These are phyloP conservation scores for Stephania cephalantha DNA, from an alignment of 164 flowering plant genomes.

Conservation along the genomic window DNA sequence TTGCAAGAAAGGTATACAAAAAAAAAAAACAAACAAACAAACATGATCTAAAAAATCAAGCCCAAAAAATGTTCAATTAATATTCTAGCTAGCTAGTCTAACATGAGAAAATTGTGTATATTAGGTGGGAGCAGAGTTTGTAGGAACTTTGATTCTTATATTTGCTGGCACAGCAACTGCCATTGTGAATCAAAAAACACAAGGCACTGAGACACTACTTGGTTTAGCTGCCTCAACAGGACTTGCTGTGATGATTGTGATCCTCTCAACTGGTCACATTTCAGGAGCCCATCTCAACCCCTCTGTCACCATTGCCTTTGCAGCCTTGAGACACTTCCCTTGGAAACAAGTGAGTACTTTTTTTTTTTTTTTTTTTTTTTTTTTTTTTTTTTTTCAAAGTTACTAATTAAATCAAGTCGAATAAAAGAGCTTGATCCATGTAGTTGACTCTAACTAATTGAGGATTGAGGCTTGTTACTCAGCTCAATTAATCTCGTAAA, in stretches of 20 bases:
- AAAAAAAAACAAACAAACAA: too few species aligned
- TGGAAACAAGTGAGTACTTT: constrained; percentile 47
- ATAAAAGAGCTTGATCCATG: too few species aligned
- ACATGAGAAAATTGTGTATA: neutral
- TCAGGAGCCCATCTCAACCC: constrained; percentile 62
- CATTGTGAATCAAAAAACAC: constrained; percentile 70
- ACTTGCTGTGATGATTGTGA: constrained; percentile 76
- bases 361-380: too few species aligned
- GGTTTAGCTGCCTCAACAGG: constrained; percentile 48
- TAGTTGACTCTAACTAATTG: too few species aligned
- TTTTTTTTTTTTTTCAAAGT: too few species aligned
- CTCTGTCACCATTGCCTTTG: constrained; percentile 65
- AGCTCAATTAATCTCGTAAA: too few species aligned
- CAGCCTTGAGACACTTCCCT: constrained; percentile 65
- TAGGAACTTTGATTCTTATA: constrained; percentile 79
- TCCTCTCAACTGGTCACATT: constrained; percentile 50
- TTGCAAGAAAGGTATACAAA: constrained; percentile 50
- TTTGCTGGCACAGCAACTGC: constrained; percentile 73
- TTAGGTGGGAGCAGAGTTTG: constrained; percentile 86
- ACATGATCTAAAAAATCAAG: too few species aligned
- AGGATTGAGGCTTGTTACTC: too few species aligned
- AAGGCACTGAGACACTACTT: constrained; percentile 31
- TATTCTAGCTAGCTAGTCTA: too few species aligned
- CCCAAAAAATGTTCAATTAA: too few species aligned
- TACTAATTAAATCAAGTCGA: too few species aligned